Evolutionary conservation across 2,329 filamentous ascomycete species (phyloP).

Genomic region (Blumeriella jaapii): DNA sequence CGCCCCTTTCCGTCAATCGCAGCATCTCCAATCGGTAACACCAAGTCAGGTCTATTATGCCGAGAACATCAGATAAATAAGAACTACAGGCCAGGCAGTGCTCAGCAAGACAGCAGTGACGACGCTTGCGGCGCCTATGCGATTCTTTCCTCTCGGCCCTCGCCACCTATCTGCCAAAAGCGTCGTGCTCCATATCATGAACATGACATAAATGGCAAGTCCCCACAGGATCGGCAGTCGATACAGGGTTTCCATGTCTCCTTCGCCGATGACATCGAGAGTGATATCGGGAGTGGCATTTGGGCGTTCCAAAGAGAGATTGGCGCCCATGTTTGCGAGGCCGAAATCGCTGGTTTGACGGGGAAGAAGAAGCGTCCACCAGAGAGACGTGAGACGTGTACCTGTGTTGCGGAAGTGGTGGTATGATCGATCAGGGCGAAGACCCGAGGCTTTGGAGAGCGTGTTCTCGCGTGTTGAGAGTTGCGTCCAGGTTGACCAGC

Average conservation of each 20-base stretch:
- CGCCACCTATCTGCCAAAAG: constrained; percentile 4
- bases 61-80: constrained; percentile 5
- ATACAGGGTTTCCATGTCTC: constrained; percentile 4
- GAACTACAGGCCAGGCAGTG: constrained; percentile 5
- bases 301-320: constrained; percentile 1
- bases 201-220: constrained; percentile 1
- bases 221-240: constrained; percentile 1
- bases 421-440: no score
- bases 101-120: constrained; percentile 2
- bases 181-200: constrained; percentile 7
- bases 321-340: constrained; percentile 6
- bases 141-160: constrained; percentile 2
- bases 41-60: no score
- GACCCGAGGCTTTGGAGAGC: no score
- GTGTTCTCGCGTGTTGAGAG: no score
- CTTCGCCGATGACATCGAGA: constrained; percentile 1
- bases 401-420: no score
- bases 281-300: not conserved
- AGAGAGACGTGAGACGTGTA: no score
- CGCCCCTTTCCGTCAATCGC: no score
- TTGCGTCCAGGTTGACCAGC: no score
- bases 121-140: constrained; percentile 1
- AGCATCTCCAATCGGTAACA: no score
- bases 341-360: no score
- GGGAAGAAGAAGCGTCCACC: no score